Evolutionary conservation across 805 yeast species (phyloP), one percentile per base, ranked within the genome.

Genomic region (Kazachstania bromeliacearum): DNA sequence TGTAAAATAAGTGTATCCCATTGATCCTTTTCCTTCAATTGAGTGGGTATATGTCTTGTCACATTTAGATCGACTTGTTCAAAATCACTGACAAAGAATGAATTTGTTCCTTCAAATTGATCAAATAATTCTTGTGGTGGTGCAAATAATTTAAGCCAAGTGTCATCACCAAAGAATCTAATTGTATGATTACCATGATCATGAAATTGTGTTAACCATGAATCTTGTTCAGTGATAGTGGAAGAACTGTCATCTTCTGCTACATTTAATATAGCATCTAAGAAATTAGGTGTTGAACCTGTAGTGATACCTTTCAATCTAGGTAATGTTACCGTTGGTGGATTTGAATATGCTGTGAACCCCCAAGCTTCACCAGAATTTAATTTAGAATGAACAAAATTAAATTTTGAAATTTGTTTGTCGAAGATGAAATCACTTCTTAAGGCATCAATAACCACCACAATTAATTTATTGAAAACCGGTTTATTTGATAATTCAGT

Each of bases 251-350:
- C 94, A 31, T 80, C 92, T 46, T 92, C 97, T 2, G 95, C 94
- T 20, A 92, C 83, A 50, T 92, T 92, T 34, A 92, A 66, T 17
- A 92, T 85, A 0, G 97, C 97, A 60, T 92, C 98, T 33, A 92
- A 66, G 49, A 92, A 92, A 51, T 77, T 87, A 0, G 98, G 96
- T 0, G 96, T 79, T 0, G 96, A 82, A 0, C 98, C 98, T 0
- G 96, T 85, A 0, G 96, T 84, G 17, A 88, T 73, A 7, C 95
- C 96, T 59, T 92, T 92, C 35, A 92, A 65, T 40, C 98, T 70
- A 0, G 98, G 98, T 26, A 92, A 64, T 0, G 98, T 92, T 7
- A 92, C 98, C 0, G 98, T 92, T 3, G 98, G 98, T 1, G 98
- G 97, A 44, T 83, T 82, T 1, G 96, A 79, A 55, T 68, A 83